A percentile compares a stretch with the other conserved stretches of the same genome.
phyloP scores from a whole-genome alignment of 768 basidiomycete species.

The Leccinum subgranulosum region DNA sequence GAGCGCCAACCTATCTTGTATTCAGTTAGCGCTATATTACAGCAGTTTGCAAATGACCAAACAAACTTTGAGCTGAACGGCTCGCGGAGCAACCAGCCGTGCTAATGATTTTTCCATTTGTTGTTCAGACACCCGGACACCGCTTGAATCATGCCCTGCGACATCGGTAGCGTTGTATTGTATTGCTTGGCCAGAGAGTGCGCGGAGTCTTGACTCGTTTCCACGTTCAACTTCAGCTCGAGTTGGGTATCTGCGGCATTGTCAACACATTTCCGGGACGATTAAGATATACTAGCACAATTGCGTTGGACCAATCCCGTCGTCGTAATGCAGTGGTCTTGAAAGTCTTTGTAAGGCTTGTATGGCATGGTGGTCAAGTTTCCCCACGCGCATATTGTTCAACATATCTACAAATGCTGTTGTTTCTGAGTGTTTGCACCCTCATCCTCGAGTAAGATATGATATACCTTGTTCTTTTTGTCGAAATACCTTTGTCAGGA shows the following conservation, averaged over 20 bases:
- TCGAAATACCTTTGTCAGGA: slow-evolving; percentile 75
- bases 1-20: slow-evolving; percentile 61
- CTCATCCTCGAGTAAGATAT: not conserved
- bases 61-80: slow-evolving; percentile 47
- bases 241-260: slow-evolving; percentile 55
- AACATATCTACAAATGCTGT: slow-evolving; percentile 79
- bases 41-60: no score
- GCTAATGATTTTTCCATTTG: slow-evolving; percentile 48
- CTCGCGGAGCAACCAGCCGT: slow-evolving; percentile 55
- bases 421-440: not conserved
- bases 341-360: slow-evolving; percentile 53
- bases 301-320: slow-evolving; percentile 80
- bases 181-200: slow-evolving; percentile 37
- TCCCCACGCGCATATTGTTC: slow-evolving; percentile 83
- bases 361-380: slow-evolving; percentile 41
- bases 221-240: slow-evolving; percentile 69
- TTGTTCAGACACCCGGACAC: slow-evolving; percentile 31
- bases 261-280: not conserved
- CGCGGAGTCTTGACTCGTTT: slow-evolving; percentile 51
- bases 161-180: slow-evolving; percentile 46
- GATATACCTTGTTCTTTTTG: slow-evolving; percentile 74
- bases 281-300: slow-evolving; percentile 44
- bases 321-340: slow-evolving; percentile 57
- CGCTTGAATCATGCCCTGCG: slow-evolving; percentile 44
- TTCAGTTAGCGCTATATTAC: slow-evolving; percentile 1